Evolutionary conservation across 2,329 filamentous ascomycete genomes (phyloP).

Genomic region (Tolypocladium paradoxum): DNA sequence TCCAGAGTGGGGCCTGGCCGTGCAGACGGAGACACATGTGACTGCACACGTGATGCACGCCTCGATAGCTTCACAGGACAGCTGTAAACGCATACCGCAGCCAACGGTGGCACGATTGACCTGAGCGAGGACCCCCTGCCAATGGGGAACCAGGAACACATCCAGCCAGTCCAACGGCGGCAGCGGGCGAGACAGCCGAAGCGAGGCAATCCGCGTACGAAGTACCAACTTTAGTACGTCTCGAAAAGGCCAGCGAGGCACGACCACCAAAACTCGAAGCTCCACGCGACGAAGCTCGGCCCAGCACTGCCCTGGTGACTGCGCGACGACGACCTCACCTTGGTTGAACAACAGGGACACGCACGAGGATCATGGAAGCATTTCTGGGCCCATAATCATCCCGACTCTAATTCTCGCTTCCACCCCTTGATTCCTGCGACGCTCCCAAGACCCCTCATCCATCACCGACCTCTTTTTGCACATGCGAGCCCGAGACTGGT

Average conservation of each 20-base stretch:
- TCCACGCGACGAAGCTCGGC: background rate
- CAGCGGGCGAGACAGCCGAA: background rate
- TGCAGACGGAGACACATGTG: background rate
- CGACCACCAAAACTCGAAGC: background rate
- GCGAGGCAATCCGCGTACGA: background rate
- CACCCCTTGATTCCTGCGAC: background rate
- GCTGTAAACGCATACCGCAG: background rate
- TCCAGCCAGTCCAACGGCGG: background rate
- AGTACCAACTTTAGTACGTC: background rate
- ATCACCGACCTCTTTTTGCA: background rate
- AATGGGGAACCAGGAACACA: background rate
- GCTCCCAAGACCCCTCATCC: background rate
- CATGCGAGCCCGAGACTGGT: background rate
- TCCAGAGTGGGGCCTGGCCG: background rate
- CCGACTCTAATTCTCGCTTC: background rate
- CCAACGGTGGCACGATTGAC: background rate
- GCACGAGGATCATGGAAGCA: conserved; percentile 8
- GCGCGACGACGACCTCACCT: background rate
- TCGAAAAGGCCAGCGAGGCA: conserved; percentile 5
- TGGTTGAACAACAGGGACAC: conserved; percentile 1
- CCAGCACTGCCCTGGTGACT: background rate
- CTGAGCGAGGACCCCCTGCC: background rate
- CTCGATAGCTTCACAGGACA: background rate
- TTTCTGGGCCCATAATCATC: conserved; percentile 3
- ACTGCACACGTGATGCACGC: background rate